Evolutionary conservation across 306 rosid species (phyloP), one percentile per base, ranked within the genome.

Genomic region (Pachyrhizus erosus): DNA sequence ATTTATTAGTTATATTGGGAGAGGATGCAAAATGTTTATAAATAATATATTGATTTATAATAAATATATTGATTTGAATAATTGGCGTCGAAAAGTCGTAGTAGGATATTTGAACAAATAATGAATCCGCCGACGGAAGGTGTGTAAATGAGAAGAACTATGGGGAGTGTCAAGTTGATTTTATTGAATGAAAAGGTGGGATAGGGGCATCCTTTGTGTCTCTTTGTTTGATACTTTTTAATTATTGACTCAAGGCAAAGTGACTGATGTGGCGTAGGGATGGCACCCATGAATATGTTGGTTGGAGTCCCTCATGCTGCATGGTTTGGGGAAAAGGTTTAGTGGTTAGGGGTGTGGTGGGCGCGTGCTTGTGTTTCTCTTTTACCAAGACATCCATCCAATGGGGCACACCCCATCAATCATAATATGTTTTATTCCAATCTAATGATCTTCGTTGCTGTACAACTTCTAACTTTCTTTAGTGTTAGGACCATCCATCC

Each of bases 221-320:
- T 75, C n/a, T 54, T 5, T 75, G 82, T 75, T 85, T 20, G 9
- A 18, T 18, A 23, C 57, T 60, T 81, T 83, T 4, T 34, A 67
- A 60, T 80, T 12, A 80, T 60, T 64, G 77, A 75, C 0, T 68
- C 5, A 58, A 58, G 54, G 66, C 34, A 80, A 72, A 76, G 76
- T 62, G 80, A 70, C 3, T 70, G 80, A 81, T 55, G 85, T 76
- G 88, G 88, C 77, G 17, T 26, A 77, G 86, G 81, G 39, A 85
- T 85, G 88, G 88, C 46, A 70, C 69, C 81, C 88, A 77, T 77
- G 83, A 82, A 77, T 24, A 73, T 82, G 85, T 85, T 81, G 85
- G 73, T 70, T 52, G 72, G 83, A 62, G 76, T 42, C 85, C 85
- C 83, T 85, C 88, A 81, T 85, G 83, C 67, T 77, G 85, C 85